Base-by-base conservation (phyloP, 179 eudicot species). In the Sideroxylon spinosum region DNA sequence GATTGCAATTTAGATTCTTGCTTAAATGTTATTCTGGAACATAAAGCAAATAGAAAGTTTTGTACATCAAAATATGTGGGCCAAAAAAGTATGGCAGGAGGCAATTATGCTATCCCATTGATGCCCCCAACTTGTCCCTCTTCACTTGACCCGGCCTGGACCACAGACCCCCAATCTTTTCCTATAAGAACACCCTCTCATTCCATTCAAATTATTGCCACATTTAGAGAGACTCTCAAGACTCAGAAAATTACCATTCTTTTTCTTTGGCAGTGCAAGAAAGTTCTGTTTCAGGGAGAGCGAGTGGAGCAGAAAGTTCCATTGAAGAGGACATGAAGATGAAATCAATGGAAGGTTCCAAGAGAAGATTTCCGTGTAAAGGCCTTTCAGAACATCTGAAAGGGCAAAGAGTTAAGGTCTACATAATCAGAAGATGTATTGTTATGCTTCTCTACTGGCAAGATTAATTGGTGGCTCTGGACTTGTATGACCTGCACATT, bases 371-470 rank as follows among this genome's bases (percentile, higher is more conserved):
- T n/a, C 69, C 67, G 46, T 22, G 68, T 49, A 78, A 78, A 48
- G 76, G 76, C 22, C 23, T 70, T 4, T 61, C 69, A 60, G 70
- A 66, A n/a, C 64, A 78, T 49, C 69, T 78, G 55, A 78, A 78
- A 71, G 80, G 71, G 60, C 68, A 61, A 49, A 78, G 76, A 68
- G 80, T 53, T 49, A 78, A 66, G 62, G n/a, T 78, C 61, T 70
- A 70, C 70, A 78, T 78, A 6, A 61, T 71, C 53, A 71, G 80
- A 78, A 70, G 75, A 78, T 78, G 80, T 49, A 68, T 78, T 48
- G 61, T 71, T 26, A 68, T 78, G 68, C 80, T 78, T 71, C 80
- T 78, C 60, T 78, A 76, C 68, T 78, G 69, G 76, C 76, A 78
- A 13, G 80, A 78, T 61, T 78, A 26, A 25, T n/a, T 55, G 19